These are phyloP conservation scores for Cardamine resedifolia DNA, from an alignment of 345 rosid genomes.

Conservation along the genomic window DNA sequence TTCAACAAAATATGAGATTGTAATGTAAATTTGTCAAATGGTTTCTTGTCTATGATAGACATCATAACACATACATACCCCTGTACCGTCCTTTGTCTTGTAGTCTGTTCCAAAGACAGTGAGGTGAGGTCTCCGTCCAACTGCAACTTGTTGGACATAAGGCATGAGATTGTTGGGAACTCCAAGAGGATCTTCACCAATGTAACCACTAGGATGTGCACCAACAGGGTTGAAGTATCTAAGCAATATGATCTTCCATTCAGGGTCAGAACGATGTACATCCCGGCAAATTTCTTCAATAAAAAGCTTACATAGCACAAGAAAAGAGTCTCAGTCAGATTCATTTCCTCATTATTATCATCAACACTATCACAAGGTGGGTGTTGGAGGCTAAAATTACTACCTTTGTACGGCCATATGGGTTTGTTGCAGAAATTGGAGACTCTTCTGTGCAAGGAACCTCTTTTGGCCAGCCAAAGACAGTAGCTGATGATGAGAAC, in stretches of 20 bases:
- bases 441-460: conserved; percentile 94
- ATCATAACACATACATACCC: conserved; percentile 55
- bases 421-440: conserved; percentile 71
- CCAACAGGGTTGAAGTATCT: conserved; percentile 98
- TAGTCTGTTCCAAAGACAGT: conserved; percentile 87
- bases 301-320: conserved; percentile 56
- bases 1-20: background rate
- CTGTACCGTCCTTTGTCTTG: conserved; percentile 88
- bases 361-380: background rate
- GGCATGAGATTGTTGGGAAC: conserved; percentile 99
- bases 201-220: conserved; percentile 89
- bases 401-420: conserved; percentile 95
- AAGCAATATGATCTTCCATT: conserved; percentile 88
- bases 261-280: conserved; percentile 59
- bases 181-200: conserved; percentile 96
- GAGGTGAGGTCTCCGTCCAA: conserved; percentile 77
- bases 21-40: background rate
- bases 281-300: conserved; percentile 92
- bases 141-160: conserved; percentile 92
- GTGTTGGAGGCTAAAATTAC: background rate
- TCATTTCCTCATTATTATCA: background rate
- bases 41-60: background rate
- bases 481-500: conserved; percentile 97
- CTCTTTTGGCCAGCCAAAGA: conserved; percentile 96
- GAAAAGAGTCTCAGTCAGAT: background rate